Percentiles rank a stretch among this genome's conserved stretches.
Evolutionary conservation across 1,284 basidiomycete species (phyloP).

Genomic region (Gomphus bonarii): DNA sequence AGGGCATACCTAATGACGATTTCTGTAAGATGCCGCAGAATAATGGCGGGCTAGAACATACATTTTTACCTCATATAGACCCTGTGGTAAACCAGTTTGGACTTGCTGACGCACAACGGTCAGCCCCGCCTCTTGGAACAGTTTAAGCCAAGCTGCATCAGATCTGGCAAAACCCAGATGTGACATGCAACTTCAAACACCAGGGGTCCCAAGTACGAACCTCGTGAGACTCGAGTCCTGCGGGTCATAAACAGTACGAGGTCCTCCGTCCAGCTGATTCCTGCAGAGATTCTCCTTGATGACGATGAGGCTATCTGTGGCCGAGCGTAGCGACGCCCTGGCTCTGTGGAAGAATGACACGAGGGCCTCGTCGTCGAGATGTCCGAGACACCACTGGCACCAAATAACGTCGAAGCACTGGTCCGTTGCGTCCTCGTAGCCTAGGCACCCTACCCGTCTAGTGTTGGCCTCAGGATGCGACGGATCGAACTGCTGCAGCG

Average conservation of each 20-base stretch:
- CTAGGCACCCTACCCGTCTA: constrained; percentile 45
- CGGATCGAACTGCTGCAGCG: constrained; percentile 74
- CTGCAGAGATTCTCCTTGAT: constrained; percentile 89
- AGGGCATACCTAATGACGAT: constrained; percentile 8
- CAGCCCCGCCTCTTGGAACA: constrained; percentile 65
- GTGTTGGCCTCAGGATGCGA: constrained; percentile 32
- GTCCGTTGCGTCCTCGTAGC: constrained; percentile 38
- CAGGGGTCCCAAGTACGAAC: constrained; percentile 23
- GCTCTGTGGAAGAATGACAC: constrained; percentile 64
- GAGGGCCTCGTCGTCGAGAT: constrained; percentile 70
- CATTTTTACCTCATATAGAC: constrained; percentile 80
- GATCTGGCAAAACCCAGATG: constrained; percentile 40
- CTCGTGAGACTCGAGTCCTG: constrained; percentile 85
- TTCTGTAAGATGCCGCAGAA: neutral
- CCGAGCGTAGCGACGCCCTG: constrained; percentile 41
- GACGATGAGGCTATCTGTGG: constrained; percentile 48
- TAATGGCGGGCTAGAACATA: constrained; percentile 25
- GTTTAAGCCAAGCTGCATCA: constrained; percentile 68
- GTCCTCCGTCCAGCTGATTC: constrained; percentile 40
- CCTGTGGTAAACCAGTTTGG: constrained; percentile 72
- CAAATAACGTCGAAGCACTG: constrained; percentile 72
- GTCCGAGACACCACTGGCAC: constrained; percentile 96
- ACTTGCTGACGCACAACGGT: constrained; percentile 57
- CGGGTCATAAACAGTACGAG: constrained; percentile 66
- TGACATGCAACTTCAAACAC: neutral